Evolutionary conservation across 2,329 filamentous ascomycete species (phyloP).

Genomic region (Epichloe coenophiala): DNA sequence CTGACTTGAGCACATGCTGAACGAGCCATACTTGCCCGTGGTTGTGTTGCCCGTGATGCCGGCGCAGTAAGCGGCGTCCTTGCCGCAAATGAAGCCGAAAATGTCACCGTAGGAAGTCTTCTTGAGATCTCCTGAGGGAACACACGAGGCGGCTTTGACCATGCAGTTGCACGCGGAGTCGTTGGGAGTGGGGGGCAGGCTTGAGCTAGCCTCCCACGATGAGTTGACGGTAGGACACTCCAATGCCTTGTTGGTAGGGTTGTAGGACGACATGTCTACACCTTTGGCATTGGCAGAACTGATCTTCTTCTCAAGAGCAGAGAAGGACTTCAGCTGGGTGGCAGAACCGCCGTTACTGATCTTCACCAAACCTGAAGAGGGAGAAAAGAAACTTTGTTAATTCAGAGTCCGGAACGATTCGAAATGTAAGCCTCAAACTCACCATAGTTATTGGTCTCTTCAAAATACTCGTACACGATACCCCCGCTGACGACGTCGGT

Average conservation of each 20-base stretch:
- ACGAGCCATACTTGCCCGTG: slow-evolving; percentile 50
- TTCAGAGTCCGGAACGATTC: too few species aligned
- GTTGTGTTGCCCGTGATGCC: slow-evolving; percentile 44
- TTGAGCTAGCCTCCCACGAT: slow-evolving; percentile 50
- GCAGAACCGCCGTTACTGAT: slow-evolving; percentile 40
- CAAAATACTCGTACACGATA: slow-evolving; percentile 98
- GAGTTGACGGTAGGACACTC: slow-evolving; percentile 54
- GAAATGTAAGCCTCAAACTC: slow-evolving; percentile 15
- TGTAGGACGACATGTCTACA: slow-evolving; percentile 56
- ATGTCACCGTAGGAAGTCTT: slow-evolving; percentile 50
- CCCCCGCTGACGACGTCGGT: slow-evolving; percentile 80
- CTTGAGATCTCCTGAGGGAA: slow-evolving; percentile 44
- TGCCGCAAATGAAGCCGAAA: slow-evolving; percentile 63
- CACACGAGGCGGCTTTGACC: slow-evolving; percentile 60
- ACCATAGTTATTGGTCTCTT: slow-evolving; percentile 83
- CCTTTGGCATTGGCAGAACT: slow-evolving; percentile 51
- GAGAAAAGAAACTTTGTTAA: too few species aligned
- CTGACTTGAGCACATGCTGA: slow-evolving; percentile 59
- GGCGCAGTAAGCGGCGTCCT: slow-evolving; percentile 40
- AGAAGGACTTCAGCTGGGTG: slow-evolving; percentile 60
- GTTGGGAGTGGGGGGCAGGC: slow-evolving; percentile 81
- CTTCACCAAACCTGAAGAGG: slow-evolving; percentile 46
- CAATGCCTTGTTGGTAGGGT: slow-evolving; percentile 56
- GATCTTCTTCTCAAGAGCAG: slow-evolving; percentile 56
- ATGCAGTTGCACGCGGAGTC: slow-evolving; percentile 74